Base-by-base conservation (phyloP, 495 filamentous ascomycete genomes). In the Hypoxylon subgilvum region DNA sequence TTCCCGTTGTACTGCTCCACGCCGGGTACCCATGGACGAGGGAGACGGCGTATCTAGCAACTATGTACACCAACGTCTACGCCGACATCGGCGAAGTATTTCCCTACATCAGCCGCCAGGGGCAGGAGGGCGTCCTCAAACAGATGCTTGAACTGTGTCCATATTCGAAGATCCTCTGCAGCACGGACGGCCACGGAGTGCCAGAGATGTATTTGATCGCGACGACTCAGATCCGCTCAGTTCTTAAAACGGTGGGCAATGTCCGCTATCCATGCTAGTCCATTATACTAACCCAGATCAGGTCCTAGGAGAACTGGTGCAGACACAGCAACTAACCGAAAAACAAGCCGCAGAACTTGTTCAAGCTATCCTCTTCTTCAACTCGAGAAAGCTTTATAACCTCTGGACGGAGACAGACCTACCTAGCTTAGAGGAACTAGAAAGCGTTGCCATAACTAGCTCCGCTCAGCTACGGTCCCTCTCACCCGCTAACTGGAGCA, bases 61-160 rank as follows among this genome's bases (percentile, higher is more conserved):
- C 80, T 0, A 84, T 89, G 2, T 96, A 92, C 69, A 79, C 83
- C 17, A 92, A 96, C 72, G 88, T 89, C 6, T 96, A 91, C 69
- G 81, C 91, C 8, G 92, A 96, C 61, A 84, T 96, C 46, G 90
- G 92, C 0, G 88, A 92, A 68, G 88, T 96, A 0, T 96, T 96
- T 59, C 91, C 90, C 2, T 87, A 84, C 72, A 71, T 96, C 19
- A 94, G 89, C 63, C 82, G 86, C 44, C 84, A 92, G 35, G 92
- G 88, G 0, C 89, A 96, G 69, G 87, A 90, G 65, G 75, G 74
- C 2, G 82, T 93, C 12, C 48, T 96, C 5, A 81, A 86, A 27
- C 79, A 96, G 72, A 82, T 88, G 30, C 71, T 96, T 8, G 91
- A 96, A 66, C 68, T 94, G 0, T 85, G 85, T 31, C 92, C 92